Percentiles rank a stretch among this genome's conserved stretches.
These are phyloP conservation scores for Puccinia horiana DNA, from an alignment of 1,284 basidiomycete species.

Conservation along the genomic window DNA sequence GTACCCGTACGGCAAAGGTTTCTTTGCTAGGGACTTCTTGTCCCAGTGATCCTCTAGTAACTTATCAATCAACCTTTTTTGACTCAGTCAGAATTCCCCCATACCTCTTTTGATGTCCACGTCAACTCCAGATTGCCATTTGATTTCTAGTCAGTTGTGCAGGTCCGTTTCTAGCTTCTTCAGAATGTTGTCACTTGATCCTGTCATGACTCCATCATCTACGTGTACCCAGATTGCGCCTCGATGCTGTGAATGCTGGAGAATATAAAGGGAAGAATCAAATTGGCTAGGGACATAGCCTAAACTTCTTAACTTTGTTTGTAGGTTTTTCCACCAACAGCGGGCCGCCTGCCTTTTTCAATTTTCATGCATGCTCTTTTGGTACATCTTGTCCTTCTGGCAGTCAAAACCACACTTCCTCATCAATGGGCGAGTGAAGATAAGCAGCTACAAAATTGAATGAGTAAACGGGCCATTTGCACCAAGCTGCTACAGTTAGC, in stretches of 20 bases:
- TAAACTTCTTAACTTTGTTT: background rate
- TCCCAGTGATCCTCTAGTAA: background rate
- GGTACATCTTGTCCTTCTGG: background rate
- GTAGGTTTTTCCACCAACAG: constrained; percentile 19
- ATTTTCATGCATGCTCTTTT: background rate
- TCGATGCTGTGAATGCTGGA: background rate
- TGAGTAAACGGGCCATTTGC: background rate
- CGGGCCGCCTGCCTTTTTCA: constrained; percentile 12
- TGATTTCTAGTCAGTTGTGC: too few species aligned
- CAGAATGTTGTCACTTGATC: too few species aligned
- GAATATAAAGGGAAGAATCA: background rate
- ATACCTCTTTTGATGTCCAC: too few species aligned
- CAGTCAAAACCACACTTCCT: background rate
- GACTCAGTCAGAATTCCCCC: background rate
- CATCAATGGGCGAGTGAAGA: constrained; percentile 1
- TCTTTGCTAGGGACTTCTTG: background rate
- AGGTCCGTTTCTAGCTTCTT: too few species aligned
- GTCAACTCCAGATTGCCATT: too few species aligned
- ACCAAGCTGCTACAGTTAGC: background rate
- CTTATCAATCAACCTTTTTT: background rate
- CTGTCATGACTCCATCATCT: background rate
- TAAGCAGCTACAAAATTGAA: constrained; percentile 36
- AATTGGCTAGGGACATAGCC: background rate
- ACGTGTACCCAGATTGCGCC: background rate
- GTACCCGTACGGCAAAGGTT: background rate